Conservation (phyloP, 1,284 basidiomycete species). For the Pseudozyma sp. region DNA sequence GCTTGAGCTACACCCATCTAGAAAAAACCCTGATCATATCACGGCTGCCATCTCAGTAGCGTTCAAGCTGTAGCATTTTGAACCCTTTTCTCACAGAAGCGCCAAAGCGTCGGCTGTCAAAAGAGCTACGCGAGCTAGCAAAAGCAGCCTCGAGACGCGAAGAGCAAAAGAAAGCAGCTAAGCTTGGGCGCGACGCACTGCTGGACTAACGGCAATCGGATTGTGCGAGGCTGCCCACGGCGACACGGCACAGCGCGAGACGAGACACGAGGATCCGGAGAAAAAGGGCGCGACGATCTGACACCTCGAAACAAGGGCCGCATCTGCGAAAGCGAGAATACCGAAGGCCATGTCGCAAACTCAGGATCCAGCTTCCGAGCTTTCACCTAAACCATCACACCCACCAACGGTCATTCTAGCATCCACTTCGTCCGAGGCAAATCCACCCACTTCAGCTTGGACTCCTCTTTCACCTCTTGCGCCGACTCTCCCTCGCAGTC, state of each 20-base stretch:
- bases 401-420: slow-evolving; percentile 7
- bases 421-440: slow-evolving; percentile 11
- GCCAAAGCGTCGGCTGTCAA: not conserved
- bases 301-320: slow-evolving; percentile 8
- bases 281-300: slow-evolving; percentile 22
- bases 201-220: not conserved
- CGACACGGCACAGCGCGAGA: not conserved
- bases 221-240: slow-evolving; percentile 6
- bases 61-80: not conserved
- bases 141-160: not conserved
- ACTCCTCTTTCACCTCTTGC: slow-evolving; percentile 1
- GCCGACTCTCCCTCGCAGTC: not conserved
- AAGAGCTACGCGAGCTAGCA: not conserved
- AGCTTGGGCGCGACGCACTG: not conserved
- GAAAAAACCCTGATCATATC: no score
- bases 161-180: not conserved
- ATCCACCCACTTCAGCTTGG: slow-evolving; percentile 3
- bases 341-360: slow-evolving; percentile 29
- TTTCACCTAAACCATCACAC: slow-evolving; percentile 29
- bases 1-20: not conserved
- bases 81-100: not conserved
- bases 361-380: slow-evolving; percentile 22
- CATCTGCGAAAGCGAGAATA: slow-evolving; percentile 1
- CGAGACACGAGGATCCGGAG: not conserved
- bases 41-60: no score